Evolutionary conservation across 805 yeast genomes (phyloP).

Genomic region (Metschnikowia chrysomelidarum): DNA sequence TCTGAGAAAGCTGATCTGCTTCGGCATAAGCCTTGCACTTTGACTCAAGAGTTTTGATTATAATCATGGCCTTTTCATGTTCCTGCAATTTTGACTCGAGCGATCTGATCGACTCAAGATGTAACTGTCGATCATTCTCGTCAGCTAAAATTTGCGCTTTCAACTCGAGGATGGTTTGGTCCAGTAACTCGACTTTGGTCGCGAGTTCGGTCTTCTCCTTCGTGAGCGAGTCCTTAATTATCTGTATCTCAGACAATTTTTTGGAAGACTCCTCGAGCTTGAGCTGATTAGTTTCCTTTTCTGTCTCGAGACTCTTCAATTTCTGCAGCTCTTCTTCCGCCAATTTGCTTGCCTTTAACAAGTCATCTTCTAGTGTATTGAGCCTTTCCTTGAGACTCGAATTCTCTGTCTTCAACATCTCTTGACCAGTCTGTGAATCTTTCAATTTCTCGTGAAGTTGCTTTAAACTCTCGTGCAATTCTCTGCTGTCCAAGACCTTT

Average conservation of each 20-base stretch:
- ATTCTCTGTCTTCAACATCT: slow-evolving; percentile 33
- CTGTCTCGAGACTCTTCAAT: slow-evolving; percentile 42
- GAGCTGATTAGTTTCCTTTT: slow-evolving; percentile 33
- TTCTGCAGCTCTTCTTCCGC: slow-evolving; percentile 47
- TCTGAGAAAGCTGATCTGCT: background rate
- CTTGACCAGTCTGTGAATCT: slow-evolving; percentile 31
- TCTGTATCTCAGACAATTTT: slow-evolving; percentile 30
- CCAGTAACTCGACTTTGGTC: slow-evolving; percentile 1
- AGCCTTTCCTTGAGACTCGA: slow-evolving; percentile 39
- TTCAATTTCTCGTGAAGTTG: slow-evolving; percentile 44
- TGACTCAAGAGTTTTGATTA: slow-evolving; percentile 6
- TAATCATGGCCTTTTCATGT: slow-evolving; percentile 4
- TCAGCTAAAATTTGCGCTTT: slow-evolving; percentile 6
- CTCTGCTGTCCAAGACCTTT: slow-evolving; percentile 56
- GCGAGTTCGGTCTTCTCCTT: slow-evolving; percentile 29
- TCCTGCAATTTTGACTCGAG: slow-evolving; percentile 5
- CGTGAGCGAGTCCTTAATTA: slow-evolving; percentile 32
- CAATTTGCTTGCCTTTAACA: slow-evolving; percentile 24
- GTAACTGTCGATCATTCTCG: slow-evolving; percentile 22
- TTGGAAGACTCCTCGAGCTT: slow-evolving; percentile 28
- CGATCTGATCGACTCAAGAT: slow-evolving; percentile 1
- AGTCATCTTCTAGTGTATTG: slow-evolving; percentile 32
- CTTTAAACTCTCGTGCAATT: slow-evolving; percentile 55
- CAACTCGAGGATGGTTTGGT: background rate
- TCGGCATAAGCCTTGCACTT: slow-evolving; percentile 8